Conservation (phyloP, 176 grass and related monocot species). For the Carex kokanica region DNA sequence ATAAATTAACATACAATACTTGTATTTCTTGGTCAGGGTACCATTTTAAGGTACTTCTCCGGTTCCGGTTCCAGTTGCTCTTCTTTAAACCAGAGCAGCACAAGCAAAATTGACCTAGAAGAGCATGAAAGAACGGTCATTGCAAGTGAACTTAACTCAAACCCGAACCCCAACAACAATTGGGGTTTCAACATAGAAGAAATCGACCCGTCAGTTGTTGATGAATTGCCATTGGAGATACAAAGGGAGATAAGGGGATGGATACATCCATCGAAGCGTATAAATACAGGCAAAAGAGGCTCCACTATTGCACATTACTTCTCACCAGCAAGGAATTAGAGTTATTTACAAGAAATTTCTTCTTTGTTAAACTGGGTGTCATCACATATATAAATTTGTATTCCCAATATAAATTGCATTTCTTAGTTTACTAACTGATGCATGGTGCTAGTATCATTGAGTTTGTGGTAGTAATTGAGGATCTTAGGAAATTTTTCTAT, state of each 20-base stretch:
- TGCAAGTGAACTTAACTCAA: not conserved
- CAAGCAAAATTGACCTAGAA: slow-evolving; percentile 2
- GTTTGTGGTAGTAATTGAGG: too few species aligned
- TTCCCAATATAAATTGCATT: not conserved
- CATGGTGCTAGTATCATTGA: not conserved
- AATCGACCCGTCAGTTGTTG: slow-evolving; percentile 72
- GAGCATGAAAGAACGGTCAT: slow-evolving; percentile 4
- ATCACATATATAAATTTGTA: not conserved
- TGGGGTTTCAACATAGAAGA: slow-evolving; percentile 71
- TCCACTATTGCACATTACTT: slow-evolving; percentile 81
- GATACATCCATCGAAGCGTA: slow-evolving; percentile 54
- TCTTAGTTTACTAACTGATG: not conserved
- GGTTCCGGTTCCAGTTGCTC: slow-evolving; percentile 42
- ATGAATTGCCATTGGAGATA: slow-evolving; percentile 80
- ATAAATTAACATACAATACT: too few species aligned
- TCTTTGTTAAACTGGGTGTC: not conserved
- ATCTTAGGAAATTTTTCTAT: not conserved
- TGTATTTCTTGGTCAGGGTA: slow-evolving; percentile 39
- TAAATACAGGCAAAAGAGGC: slow-evolving; percentile 39
- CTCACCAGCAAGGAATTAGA: slow-evolving; percentile 35
- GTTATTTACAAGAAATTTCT: not conserved
- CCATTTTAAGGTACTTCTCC: slow-evolving; percentile 77
- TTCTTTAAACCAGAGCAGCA: slow-evolving; percentile 21
- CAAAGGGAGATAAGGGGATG: slow-evolving; percentile 75
- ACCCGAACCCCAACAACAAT: not conserved